Base-by-base conservation (phyloP, 495 filamentous ascomycete genomes). In the Schizothecium vesticola region DNA sequence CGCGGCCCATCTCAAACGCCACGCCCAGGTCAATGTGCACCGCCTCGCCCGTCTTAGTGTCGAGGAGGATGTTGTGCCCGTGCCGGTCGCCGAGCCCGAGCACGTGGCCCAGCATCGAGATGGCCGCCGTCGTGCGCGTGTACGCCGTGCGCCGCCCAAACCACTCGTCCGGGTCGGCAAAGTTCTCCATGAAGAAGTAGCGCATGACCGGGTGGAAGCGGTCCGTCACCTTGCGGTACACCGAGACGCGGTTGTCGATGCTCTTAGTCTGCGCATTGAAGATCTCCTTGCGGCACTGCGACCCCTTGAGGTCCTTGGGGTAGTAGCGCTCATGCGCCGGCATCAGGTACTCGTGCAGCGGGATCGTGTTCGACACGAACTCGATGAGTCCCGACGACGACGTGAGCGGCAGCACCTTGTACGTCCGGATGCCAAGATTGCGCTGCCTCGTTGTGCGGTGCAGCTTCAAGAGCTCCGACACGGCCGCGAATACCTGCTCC, bases 401-500 rank as follows among this genome's bases (percentile, higher is more conserved):
- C 3, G 90, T 94, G 31, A 99, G 82, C 0, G 95, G 95, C 11
- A 98, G 81, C 21, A 99, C 95, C 75, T 97, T 97, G 83, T 99
- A 99, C 1, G 95, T 97, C 31, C 95, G 82, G 73, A 99, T 93
- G 3, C 88, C 88, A 23, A 99, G 83, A 70, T 94, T 91, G 2
- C 95, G 90, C 72, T 96, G 93, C 11, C 91, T 88, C 8, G 96
- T 97, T 12, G 90, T 87, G 61, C 90, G 87, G 72, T 97, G 91
- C 25, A 90, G 89, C 78, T 91, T 90, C 25, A 99, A 84, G 6
- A 98, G 88, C 65, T 90, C 89, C 73, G 91, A 96, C 29, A 97
- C 95, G 85, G 97, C 92, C 61, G 92, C 92, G 79, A 98, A 99
- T 31, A 99, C 95, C 80, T 99, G 95, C 77, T 98, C 96, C 96